Conservation (phyloP, 352 stramenopile species). For the Phytophthora chlamydospora region DNA sequence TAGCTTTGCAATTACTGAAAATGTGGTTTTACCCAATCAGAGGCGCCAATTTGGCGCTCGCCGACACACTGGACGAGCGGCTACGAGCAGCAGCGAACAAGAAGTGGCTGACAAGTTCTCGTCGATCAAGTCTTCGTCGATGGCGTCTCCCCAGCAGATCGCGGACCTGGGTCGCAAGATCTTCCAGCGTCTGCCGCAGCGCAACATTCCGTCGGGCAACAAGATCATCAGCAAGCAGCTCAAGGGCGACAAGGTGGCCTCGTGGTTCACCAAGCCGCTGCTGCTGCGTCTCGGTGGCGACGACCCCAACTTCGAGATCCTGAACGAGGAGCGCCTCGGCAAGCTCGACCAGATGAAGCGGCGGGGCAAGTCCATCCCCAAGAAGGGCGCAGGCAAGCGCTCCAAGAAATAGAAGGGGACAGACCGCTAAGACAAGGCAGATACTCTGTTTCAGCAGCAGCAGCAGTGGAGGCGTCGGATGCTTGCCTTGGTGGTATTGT, state of each 20-base stretch:
- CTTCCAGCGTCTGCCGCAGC: slow-evolving; percentile 88
- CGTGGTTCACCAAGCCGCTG: slow-evolving; percentile 89
- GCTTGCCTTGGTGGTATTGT: not conserved
- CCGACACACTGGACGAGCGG: slow-evolving; percentile 29
- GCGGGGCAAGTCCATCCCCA: slow-evolving; percentile 84
- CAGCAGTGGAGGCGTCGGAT: slow-evolving; percentile 4
- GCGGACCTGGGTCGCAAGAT: slow-evolving; percentile 87
- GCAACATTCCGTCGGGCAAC: slow-evolving; percentile 80
- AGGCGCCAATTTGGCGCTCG: not conserved
- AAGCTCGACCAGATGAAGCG: slow-evolving; percentile 89
- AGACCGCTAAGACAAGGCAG: not conserved
- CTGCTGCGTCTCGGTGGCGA: slow-evolving; percentile 74
- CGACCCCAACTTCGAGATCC: slow-evolving; percentile 86
- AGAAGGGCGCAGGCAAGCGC: slow-evolving; percentile 90
- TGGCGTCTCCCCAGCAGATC: slow-evolving; percentile 66
- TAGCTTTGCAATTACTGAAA: slow-evolving; percentile 8
- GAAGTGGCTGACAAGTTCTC: slow-evolving; percentile 8
- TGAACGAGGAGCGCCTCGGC: slow-evolving; percentile 77
- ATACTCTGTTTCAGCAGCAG: slow-evolving; percentile 13
- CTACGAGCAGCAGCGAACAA: slow-evolving; percentile 24
- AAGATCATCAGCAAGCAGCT: slow-evolving; percentile 91
- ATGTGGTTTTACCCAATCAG: slow-evolving; percentile 15
- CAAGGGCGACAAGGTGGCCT: slow-evolving; percentile 85
- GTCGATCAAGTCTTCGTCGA: slow-evolving; percentile 18
- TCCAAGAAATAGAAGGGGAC: slow-evolving; percentile 72